Percentiles rank a stretch among this genome's conserved stretches.
Conservation (phyloP, 176 grass and related monocot genomes). For the Phoenix dactylifera region DNA sequence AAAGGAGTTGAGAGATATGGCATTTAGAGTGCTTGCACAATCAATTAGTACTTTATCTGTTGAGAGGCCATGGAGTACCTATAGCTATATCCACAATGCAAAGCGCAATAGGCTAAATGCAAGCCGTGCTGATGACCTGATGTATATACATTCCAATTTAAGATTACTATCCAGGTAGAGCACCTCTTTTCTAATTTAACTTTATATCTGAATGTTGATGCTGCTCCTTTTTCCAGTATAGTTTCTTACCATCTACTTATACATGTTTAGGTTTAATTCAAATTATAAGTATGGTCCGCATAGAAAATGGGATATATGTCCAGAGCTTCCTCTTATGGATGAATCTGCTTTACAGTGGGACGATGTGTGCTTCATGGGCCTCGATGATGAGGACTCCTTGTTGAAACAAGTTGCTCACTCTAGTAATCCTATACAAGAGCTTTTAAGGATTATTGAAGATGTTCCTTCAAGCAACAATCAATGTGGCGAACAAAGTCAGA, state of each 20-base stretch:
- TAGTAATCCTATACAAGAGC: slow-evolving; percentile 20
- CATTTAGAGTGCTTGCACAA: slow-evolving; percentile 20
- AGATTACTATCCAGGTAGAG: slow-evolving; percentile 23
- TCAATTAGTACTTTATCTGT: slow-evolving; percentile 18
- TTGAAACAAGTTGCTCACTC: slow-evolving; percentile 21
- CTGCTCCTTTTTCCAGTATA: background rate
- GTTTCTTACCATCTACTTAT: background rate
- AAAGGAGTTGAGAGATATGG: slow-evolving; percentile 27
- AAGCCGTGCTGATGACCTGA: slow-evolving; percentile 7
- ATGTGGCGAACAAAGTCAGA: slow-evolving; percentile 15
- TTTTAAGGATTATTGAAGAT: slow-evolving; percentile 25
- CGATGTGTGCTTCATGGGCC: slow-evolving; percentile 22
- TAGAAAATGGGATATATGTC: slow-evolving; percentile 23
- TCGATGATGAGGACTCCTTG: slow-evolving; percentile 18
- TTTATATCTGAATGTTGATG: background rate
- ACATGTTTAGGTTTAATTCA: slow-evolving; percentile 18
- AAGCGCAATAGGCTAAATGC: slow-evolving; percentile 6
- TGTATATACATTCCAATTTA: slow-evolving; percentile 20
- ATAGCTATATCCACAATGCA: slow-evolving; percentile 17
- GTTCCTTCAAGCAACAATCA: slow-evolving; percentile 15
- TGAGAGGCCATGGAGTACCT: slow-evolving; percentile 25
- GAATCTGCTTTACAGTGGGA: slow-evolving; percentile 17
- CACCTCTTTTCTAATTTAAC: background rate
- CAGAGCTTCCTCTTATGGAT: slow-evolving; percentile 19
- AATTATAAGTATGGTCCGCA: slow-evolving; percentile 19